Base-by-base conservation (phyloP, 2,329 filamentous ascomycete genomes). In the Trichoderma arundinaceum region DNA sequence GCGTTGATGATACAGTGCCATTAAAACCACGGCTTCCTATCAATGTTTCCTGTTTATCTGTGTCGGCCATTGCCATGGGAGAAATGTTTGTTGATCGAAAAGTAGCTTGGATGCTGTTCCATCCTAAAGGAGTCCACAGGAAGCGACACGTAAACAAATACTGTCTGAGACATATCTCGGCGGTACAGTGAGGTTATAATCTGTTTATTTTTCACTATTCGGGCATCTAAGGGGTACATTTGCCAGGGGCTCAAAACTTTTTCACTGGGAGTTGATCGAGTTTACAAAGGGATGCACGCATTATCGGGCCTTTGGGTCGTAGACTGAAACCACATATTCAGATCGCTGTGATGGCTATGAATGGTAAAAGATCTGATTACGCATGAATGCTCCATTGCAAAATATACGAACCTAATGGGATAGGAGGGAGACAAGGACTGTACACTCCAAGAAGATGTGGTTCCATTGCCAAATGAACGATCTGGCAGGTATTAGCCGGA, bases 91-190 rank as follows among this genome's bases (percentile, higher is more conserved):
- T 12, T 17, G 39, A 57, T 10, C 17, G 39, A 15, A 15, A 17
- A 32, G 12, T 32, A 0, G 15, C 12, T 39, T 12, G 7, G 8
- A 13, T 48, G 13, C 39, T 39, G 10, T 6, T 19, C 35, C n/a
- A n/a, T 15, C 39, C 17, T 15, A 39, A 59, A 43, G 15, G 22
- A 19, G 4, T 28, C 22, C 22, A 4, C 22, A 43, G 38, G 5
- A 15, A n/a, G 8, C 1, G 13, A 59, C 44, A n/a, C 12, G 13
- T 19, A 28, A 28, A 28, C 15, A 10, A 17, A 49, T 8, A 8
- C 2, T 32, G 57, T 60, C 43, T 60, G 9, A 60, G 44, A 48
- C 43, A 60, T 10, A 33, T 13, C 57, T 49, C 19, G 44, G 13
- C 44, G 22, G 7, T 6, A 28, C 8, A n/a, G 33, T 35, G 32